Evolutionary conservation across 2,329 filamentous ascomycete species (phyloP).

Genomic region (Trichoderma simmonsii): DNA sequence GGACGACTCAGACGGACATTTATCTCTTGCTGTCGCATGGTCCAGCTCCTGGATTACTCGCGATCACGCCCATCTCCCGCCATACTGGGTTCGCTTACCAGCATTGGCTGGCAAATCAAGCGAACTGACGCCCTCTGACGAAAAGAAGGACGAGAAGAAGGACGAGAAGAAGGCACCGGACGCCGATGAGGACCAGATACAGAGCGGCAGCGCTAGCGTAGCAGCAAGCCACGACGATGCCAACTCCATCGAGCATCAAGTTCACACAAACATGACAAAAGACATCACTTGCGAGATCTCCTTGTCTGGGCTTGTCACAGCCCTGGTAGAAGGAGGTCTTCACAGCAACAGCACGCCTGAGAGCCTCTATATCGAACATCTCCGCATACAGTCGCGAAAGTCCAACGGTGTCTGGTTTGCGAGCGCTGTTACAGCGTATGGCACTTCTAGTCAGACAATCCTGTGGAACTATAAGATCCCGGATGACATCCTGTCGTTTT

Average conservation of each 20-base stretch:
- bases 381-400: conserved; percentile 35
- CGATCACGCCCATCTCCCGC: conserved; percentile 51
- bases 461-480: conserved; percentile 61
- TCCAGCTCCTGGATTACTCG: conserved; percentile 52
- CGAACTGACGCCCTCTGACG: neutral
- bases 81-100: conserved; percentile 56
- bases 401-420: conserved; percentile 55
- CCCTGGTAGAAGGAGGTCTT: conserved; percentile 39
- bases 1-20: conserved; percentile 58
- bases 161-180: conserved; percentile 1
- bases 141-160: neutral
- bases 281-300: conserved; percentile 50
- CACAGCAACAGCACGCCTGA: conserved; percentile 30
- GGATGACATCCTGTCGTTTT: conserved; percentile 48
- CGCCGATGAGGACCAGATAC: conserved; percentile 1
- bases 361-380: conserved; percentile 46
- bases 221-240: conserved; percentile 24
- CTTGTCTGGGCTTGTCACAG: conserved; percentile 44
- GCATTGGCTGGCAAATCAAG: conserved; percentile 25
- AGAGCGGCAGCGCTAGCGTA: neutral
- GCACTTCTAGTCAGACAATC: conserved; percentile 51
- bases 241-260: conserved; percentile 36
- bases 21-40: conserved; percentile 58
- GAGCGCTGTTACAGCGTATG: conserved; percentile 53
- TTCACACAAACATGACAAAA: conserved; percentile 24